Percentiles rank a stretch among this genome's conserved stretches.
Evolutionary conservation across 768 basidiomycete genomes (phyloP).

Genomic region (Termitomyces sp.): DNA sequence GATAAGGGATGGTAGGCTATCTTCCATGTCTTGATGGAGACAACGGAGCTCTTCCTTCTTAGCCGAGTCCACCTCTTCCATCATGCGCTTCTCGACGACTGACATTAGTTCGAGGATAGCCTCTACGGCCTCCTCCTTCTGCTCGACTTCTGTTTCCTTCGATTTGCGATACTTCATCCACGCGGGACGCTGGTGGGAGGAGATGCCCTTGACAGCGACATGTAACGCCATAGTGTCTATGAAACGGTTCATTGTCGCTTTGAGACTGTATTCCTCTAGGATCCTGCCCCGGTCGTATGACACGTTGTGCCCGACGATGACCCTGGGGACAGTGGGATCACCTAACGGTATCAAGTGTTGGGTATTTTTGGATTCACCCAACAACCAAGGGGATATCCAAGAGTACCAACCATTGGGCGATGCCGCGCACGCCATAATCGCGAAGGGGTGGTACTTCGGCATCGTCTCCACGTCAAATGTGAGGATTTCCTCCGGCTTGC

Average conservation of each 20-base stretch:
- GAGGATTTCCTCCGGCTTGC: constrained; percentile 65
- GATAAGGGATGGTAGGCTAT: constrained; percentile 24
- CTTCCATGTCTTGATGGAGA: constrained; percentile 32
- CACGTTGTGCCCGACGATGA: constrained; percentile 93
- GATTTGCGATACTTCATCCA: constrained; percentile 86
- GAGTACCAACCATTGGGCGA: constrained; percentile 86
- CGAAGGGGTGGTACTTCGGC: constrained; percentile 73
- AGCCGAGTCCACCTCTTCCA: constrained; percentile 39
- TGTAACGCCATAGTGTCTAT: constrained; percentile 95
- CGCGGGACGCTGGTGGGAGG: constrained; percentile 87
- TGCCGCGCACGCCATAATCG: constrained; percentile 86
- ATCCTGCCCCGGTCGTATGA: constrained; percentile 88
- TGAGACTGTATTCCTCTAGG: constrained; percentile 73
- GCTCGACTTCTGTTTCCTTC: constrained; percentile 49
- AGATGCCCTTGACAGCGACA: constrained; percentile 90
- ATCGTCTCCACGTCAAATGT: constrained; percentile 94
- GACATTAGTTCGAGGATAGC: constrained; percentile 39
- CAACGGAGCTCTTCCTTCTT: constrained; percentile 36
- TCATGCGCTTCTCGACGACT: constrained; percentile 40
- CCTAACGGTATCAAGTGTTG: constrained; percentile 78
- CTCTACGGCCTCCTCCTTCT: constrained; percentile 58
- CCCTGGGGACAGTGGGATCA: constrained; percentile 38
- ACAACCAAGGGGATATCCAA: constrained; percentile 94
- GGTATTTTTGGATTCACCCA: constrained; percentile 47
- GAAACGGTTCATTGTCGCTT: constrained; percentile 68